These are phyloP conservation scores for Aspergillus conjunctus DNA, from an alignment of 495 filamentous ascomycete species.

Conservation along the genomic window DNA sequence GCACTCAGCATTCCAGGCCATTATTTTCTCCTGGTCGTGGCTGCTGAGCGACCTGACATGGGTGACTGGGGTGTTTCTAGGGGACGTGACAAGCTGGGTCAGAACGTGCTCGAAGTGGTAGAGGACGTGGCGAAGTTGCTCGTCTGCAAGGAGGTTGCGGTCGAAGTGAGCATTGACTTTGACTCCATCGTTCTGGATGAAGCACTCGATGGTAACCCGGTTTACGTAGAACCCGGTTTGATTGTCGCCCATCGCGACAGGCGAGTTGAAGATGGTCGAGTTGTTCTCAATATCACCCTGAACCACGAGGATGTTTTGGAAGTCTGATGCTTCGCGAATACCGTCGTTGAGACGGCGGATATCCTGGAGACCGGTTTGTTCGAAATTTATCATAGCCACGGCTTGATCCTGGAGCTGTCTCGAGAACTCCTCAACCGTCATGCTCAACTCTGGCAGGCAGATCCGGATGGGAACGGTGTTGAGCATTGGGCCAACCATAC, in stretches of 20 bases:
- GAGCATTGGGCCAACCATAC: conserved; percentile 43
- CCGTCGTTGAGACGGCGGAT: conserved; percentile 55
- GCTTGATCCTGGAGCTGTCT: conserved; percentile 25
- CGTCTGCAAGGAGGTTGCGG: background rate
- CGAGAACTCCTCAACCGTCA: background rate
- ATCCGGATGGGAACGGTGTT: conserved; percentile 51
- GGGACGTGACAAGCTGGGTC: background rate
- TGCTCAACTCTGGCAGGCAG: fast-evolving
- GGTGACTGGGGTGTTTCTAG: background rate
- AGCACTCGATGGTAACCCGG: background rate
- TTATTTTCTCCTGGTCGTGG: conserved; percentile 5
- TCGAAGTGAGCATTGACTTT: background rate
- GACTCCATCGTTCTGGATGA: background rate
- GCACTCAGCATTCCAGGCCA: conserved; percentile 22
- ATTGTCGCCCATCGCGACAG: too few relatives aligned
- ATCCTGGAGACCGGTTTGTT: conserved; percentile 50
- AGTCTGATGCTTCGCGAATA: conserved; percentile 52
- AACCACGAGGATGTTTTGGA: conserved; percentile 54
- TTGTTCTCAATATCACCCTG: conserved; percentile 21
- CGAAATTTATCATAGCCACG: conserved; percentile 36
- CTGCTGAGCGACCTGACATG: background rate
- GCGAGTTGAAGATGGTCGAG: background rate
- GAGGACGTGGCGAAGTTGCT: background rate
- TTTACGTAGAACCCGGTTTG: too few relatives aligned
- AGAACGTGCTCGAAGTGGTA: background rate